Evolutionary conservation across 2,329 filamentous ascomycete species (phyloP), one percentile per base, ranked within the genome.

Genomic region (Knufia petricola): DNA sequence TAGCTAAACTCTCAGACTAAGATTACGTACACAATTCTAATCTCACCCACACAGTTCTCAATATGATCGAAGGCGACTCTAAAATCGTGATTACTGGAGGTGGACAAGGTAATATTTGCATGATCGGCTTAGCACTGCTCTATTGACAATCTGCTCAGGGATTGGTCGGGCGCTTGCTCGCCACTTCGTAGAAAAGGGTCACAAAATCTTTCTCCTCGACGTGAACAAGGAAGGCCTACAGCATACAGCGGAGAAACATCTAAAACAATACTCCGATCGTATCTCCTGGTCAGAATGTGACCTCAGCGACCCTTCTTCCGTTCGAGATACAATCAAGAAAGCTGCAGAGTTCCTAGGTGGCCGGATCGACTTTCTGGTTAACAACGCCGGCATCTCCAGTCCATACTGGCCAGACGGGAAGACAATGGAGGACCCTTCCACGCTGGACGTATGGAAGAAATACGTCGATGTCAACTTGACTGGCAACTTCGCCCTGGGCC

Each of bases 401-500:
- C 62, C 64, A 2, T 50, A 67, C 32, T 73, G 69, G 67, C 67
- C 60, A 48, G 66, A 70, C 49, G 66, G 62, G 9, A 68, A 67
- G 57, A 71, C 69, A 4, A 72, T 73, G 69, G 68, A 66, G 45
- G 67, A 72, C 52, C 59, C 57, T 15, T 62, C 60, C 3, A 69
- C 68, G 0, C 54, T 70, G n/a, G 62, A 63, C 1, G 60, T 73
- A 50, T 74, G 70, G 71, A 60, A 64, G 51, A 70, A 69, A 13
- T 65, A 65, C 47, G 63, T 74, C 8, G 69, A 72, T 42, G 72
- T 68, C 23, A 74, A 73, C 48, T 64, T 74, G 9, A 74, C 68
- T 2, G 67, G 63, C 3, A 66, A 69, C 0, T 73, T 73, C 51
- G 68, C 64, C 9, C 65, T 71, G 57, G 67, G 62, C 17, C 70